Evolutionary conservation across 1,284 basidiomycete species (phyloP).

Genomic region (Chalciporus sp.): DNA sequence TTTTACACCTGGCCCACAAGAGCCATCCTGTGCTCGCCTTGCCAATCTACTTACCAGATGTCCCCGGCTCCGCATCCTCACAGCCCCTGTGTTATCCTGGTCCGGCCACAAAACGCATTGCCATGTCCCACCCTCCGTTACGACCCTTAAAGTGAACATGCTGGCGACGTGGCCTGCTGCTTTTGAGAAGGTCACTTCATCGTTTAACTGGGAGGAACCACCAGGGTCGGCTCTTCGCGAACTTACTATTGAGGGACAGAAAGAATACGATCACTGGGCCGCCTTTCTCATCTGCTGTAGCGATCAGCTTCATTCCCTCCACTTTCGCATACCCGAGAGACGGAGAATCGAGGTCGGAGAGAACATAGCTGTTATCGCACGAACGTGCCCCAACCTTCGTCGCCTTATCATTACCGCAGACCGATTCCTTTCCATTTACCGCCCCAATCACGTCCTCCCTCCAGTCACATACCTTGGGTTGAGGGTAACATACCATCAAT

Average conservation of each 20-base stretch:
- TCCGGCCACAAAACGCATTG: background rate
- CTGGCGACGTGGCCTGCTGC: background rate
- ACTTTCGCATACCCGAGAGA: constrained; percentile 1
- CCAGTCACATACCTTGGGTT: constrained; percentile 24
- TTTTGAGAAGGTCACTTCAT: background rate
- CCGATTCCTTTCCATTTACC: constrained; percentile 2
- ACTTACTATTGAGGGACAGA: constrained; percentile 14
- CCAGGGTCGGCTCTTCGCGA: constrained; percentile 18
- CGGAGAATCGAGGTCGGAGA: background rate
- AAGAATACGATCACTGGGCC: constrained; percentile 5
- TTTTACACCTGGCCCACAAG: constrained; percentile 6
- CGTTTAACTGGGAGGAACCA: background rate
- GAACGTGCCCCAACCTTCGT: constrained; percentile 21
- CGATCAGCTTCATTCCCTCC: constrained; percentile 22
- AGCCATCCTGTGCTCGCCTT: background rate
- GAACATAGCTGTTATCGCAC: constrained; percentile 11
- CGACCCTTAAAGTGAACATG: constrained; percentile 15
- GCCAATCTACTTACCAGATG: constrained; percentile 14
- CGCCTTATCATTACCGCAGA: constrained; percentile 22
- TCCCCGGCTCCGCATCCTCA: constrained; percentile 25
- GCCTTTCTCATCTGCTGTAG: constrained; percentile 13
- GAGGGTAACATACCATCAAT: constrained; percentile 8
- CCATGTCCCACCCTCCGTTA: constrained; percentile 19
- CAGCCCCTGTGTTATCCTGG: constrained; percentile 14
- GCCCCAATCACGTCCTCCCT: constrained; percentile 8